A percentile compares a stretch with the other conserved stretches of the same genome.
Evolutionary conservation across 176 grass and related monocot genomes (phyloP).

Genomic region (Eleusine coracana): DNA sequence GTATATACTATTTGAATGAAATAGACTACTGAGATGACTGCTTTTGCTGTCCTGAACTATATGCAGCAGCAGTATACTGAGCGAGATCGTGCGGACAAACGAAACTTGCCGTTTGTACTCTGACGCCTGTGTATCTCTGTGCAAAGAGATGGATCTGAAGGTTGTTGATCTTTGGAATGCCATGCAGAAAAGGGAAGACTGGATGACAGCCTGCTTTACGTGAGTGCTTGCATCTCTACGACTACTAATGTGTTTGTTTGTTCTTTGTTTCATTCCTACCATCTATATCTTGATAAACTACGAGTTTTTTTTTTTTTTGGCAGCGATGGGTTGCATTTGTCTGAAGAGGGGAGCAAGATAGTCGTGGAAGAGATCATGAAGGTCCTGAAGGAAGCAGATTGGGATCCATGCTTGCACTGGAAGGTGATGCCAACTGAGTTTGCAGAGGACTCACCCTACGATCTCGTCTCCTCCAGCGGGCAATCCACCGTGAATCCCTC

Average conservation of each 20-base stretch:
- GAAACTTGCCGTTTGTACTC: slow-evolving; percentile 67
- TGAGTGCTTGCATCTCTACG: slow-evolving; percentile 34
- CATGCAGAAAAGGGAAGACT: slow-evolving; percentile 65
- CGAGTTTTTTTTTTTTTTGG: neutral
- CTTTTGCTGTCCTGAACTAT: slow-evolving; percentile 16
- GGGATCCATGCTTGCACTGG: slow-evolving; percentile 84
- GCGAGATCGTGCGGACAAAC: slow-evolving; percentile 71
- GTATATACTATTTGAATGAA: neutral
- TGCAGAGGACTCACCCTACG: slow-evolving; percentile 69
- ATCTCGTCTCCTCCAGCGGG: slow-evolving; percentile 69
- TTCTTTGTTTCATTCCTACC: neutral
- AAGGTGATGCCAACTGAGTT: slow-evolving; percentile 75
- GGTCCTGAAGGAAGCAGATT: slow-evolving; percentile 79
- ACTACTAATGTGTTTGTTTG: neutral
- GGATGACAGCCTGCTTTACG: slow-evolving; percentile 73
- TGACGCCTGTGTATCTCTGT: slow-evolving; percentile 68
- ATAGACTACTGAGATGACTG: neutral
- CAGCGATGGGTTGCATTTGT: slow-evolving; percentile 80
- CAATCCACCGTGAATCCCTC: slow-evolving; percentile 65
- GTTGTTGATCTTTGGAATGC: slow-evolving; percentile 79
- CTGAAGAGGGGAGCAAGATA: slow-evolving; percentile 71
- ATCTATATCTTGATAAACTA: too few species aligned
- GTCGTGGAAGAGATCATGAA: slow-evolving; percentile 61
- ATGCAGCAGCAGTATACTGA: slow-evolving; percentile 54
- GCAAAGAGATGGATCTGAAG: slow-evolving; percentile 80